Evolutionary conservation across 331 rosid species (phyloP).

Genomic region (Malus hybrid): DNA sequence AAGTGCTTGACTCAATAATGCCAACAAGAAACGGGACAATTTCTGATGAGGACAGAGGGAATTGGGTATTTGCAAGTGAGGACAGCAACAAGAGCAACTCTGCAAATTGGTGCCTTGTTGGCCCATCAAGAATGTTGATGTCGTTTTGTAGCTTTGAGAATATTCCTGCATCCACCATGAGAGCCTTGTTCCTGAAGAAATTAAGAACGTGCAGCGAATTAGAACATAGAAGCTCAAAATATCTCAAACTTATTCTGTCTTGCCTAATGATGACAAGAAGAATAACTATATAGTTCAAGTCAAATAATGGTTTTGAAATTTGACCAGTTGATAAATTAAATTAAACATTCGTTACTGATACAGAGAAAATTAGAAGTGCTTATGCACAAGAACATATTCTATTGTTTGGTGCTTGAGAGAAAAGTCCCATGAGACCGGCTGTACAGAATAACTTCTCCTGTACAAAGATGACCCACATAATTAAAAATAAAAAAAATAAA

Average conservation of each 20-base stretch:
- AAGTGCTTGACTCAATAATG: conserved; percentile 31
- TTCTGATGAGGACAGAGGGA: conserved; percentile 43
- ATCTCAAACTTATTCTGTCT: conserved; percentile 20
- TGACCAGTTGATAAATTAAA: neutral
- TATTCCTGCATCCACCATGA: conserved; percentile 81
- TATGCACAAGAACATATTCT: too few relatives aligned
- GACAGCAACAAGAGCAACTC: conserved; percentile 60
- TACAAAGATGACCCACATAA: too few relatives aligned
- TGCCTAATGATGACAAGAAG: conserved; percentile 36
- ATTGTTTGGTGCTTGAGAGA: too few relatives aligned
- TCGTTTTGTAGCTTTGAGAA: conserved; percentile 56
- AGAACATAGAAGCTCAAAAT: conserved; percentile 14
- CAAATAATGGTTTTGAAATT: conserved; percentile 5
- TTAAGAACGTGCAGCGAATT: neutral
- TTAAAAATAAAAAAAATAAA: neutral
- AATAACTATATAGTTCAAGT: neutral
- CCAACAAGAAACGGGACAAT: conserved; percentile 42
- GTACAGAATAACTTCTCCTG: too few relatives aligned
- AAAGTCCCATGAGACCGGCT: too few relatives aligned
- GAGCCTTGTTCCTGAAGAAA: conserved; percentile 69
- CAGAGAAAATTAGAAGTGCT: too few relatives aligned
- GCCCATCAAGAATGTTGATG: conserved; percentile 44
- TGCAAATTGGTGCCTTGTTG: conserved; percentile 43
- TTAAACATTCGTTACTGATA: neutral
- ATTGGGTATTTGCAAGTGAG: conserved; percentile 56